A percentile compares a stretch with the other conserved stretches of the same genome.
phyloP scores from a whole-genome alignment of 228 moss, liverwort and hornwort genomes.

The Sphagnum fallax region DNA sequence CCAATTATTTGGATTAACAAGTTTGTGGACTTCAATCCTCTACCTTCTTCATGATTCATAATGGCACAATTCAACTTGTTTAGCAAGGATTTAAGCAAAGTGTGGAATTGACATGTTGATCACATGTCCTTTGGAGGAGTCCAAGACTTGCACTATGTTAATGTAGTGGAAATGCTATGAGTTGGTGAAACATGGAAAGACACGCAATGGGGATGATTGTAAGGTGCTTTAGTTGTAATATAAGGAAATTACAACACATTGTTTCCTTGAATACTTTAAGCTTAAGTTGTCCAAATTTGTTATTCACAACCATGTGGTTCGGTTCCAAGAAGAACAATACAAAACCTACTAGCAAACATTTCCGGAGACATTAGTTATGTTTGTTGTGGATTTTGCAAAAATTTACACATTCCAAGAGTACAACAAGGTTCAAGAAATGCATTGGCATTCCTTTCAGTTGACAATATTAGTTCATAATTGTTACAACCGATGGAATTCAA shows the following conservation, averaged over 20 bases:
- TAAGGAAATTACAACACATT: background rate
- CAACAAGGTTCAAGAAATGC: background rate
- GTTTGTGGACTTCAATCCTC: background rate
- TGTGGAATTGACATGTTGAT: background rate
- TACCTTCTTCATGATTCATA: background rate
- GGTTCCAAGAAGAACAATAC: background rate
- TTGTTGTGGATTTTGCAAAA: background rate
- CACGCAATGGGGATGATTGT: background rate
- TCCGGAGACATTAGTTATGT: background rate
- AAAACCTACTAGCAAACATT: background rate
- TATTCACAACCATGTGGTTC: background rate
- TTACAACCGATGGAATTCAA: background rate
- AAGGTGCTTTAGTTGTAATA: background rate
- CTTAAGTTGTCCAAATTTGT: background rate
- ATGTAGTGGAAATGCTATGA: background rate
- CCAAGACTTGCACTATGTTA: background rate
- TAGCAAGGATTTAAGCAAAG: background rate
- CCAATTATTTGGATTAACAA: background rate
- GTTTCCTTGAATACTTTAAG: background rate
- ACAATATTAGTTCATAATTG: background rate
- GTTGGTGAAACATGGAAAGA: background rate
- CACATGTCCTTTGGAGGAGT: background rate
- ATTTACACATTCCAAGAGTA: background rate
- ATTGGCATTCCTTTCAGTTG: background rate
- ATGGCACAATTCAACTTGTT: background rate